Evolutionary conservation across 2,329 filamentous ascomycete species (phyloP), one percentile per base, ranked within the genome.

Genomic region (Hypoxylon sp.): DNA sequence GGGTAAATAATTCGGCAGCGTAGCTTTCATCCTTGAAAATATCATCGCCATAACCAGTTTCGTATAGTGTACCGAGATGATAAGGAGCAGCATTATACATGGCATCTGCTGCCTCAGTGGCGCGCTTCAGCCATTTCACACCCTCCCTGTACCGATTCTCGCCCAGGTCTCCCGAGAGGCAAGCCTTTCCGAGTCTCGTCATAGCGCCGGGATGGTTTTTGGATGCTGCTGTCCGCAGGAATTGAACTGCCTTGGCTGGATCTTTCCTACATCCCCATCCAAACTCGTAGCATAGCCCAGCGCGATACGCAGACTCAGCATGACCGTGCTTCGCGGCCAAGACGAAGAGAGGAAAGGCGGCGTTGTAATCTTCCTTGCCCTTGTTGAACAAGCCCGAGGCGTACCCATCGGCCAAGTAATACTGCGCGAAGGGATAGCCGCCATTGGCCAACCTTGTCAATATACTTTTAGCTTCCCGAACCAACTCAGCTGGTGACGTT

Each of bases 141-240:
- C 95, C 96, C 78, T 99, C 96, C 55, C 92, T 87, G 75, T 97
- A 96, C 63, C 91, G 87, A 77, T 92, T 94, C 71, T 90, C 88
- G 29, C 96, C 96, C 77, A 99, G 88, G 71, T 98, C 94, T 43
- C 94, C 94, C 2, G 90, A 91, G 58, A 99, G 80, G 79, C 95
- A 98, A 5, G 96, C 96, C 76, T 94, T 91, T 41, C 94, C 95
- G 55, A 99, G 87, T 61, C 96, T 90, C 58, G 94, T 92, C 87
- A 97, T 97, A 52, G 96, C 95, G 52, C 96, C 96, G 0, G 96
- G 96, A 74, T 99, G 96, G 65, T 94, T 92, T 79, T 97, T 98
- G 5, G 94, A 92, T 1, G 96, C 94, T 8, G 94, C 92, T 67
- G 91, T 90, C 58, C 95, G 90, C 76, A 97, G 91, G 78, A 96